Evolutionary conservation across 805 yeast species (phyloP).

Genomic region (Babjeviella inositovora): DNA sequence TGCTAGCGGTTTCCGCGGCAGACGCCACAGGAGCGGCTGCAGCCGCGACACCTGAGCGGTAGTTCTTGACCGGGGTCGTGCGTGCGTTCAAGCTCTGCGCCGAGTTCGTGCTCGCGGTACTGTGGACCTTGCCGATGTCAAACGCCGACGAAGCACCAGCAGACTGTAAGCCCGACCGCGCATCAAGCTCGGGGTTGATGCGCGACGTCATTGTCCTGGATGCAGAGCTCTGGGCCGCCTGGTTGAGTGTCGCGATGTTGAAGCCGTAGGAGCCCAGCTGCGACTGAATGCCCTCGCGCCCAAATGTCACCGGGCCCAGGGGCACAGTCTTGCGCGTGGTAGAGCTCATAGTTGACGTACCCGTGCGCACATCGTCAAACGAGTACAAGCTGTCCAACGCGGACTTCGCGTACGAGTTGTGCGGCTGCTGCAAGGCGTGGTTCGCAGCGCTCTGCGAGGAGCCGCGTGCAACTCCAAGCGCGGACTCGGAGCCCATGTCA

Average conservation of each 20-base stretch:
- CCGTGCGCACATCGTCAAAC: constrained; percentile 24
- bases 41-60: constrained; percentile 17
- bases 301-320: constrained; percentile 3
- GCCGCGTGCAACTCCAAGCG: too few relatives aligned
- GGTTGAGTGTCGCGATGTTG: constrained; percentile 10
- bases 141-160: constrained; percentile 6
- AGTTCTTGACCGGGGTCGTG: constrained; percentile 22
- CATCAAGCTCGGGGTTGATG: constrained; percentile 19
- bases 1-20: constrained; percentile 25
- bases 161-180: constrained; percentile 14
- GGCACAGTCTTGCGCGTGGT: constrained; percentile 3
- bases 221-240: constrained; percentile 18
- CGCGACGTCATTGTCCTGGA: constrained; percentile 25
- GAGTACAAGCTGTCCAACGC: constrained; percentile 21
- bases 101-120: constrained; percentile 19
- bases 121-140: constrained; percentile 16
- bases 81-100: constrained; percentile 19
- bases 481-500: too few relatives aligned
- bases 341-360: constrained; percentile 11
- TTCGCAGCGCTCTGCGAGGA: constrained; percentile 27
- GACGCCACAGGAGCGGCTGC: too few relatives aligned
- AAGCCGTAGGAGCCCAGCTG: constrained; percentile 4
- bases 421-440: constrained; percentile 13
- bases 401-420: constrained; percentile 13
- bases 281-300: too few relatives aligned